Evolutionary conservation across 805 yeast species (phyloP).

Genomic region (Wickerhamiella vanderwaltii): DNA sequence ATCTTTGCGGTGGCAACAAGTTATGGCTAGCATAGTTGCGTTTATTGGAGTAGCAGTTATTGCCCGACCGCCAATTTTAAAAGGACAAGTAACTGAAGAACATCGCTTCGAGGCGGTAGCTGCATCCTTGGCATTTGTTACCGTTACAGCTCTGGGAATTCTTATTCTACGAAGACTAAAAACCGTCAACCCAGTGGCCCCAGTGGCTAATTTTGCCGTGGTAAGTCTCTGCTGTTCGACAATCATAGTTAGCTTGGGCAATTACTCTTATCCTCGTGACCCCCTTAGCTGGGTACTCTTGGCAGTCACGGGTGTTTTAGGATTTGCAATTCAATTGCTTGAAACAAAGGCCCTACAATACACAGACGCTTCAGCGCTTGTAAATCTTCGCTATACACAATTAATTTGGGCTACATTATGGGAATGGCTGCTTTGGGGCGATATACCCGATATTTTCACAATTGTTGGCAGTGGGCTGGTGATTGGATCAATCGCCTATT

Average conservation of each 20-base stretch:
- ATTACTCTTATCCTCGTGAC: slow-evolving; percentile 21
- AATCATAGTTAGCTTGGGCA: slow-evolving; percentile 25
- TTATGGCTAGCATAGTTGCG: slow-evolving; percentile 53
- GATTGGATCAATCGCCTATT: slow-evolving; percentile 43
- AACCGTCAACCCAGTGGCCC: slow-evolving; percentile 50
- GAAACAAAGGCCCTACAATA: slow-evolving; percentile 74
- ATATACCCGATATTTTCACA: slow-evolving; percentile 58
- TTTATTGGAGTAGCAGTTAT: slow-evolving; percentile 65
- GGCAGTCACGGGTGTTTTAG: slow-evolving; percentile 53
- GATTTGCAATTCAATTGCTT: slow-evolving; percentile 70
- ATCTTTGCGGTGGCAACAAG: slow-evolving; percentile 51
- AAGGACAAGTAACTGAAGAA: background rate
- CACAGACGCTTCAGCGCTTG: slow-evolving; percentile 64
- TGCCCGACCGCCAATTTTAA: slow-evolving; percentile 50
- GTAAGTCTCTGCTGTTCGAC: slow-evolving; percentile 45
- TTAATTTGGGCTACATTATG: slow-evolving; percentile 66
- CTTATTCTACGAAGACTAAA: background rate
- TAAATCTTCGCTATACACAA: slow-evolving; percentile 64
- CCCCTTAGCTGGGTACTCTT: slow-evolving; percentile 46
- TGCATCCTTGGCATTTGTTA: slow-evolving; percentile 1
- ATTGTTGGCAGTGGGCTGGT: slow-evolving; percentile 58
- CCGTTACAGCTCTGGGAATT: background rate
- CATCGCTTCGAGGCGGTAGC: background rate
- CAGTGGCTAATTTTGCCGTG: slow-evolving; percentile 66
- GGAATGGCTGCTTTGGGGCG: slow-evolving; percentile 62